Base-by-base conservation (phyloP, 2,329 filamentous ascomycete genomes). In the Botrytis medusae region DNA sequence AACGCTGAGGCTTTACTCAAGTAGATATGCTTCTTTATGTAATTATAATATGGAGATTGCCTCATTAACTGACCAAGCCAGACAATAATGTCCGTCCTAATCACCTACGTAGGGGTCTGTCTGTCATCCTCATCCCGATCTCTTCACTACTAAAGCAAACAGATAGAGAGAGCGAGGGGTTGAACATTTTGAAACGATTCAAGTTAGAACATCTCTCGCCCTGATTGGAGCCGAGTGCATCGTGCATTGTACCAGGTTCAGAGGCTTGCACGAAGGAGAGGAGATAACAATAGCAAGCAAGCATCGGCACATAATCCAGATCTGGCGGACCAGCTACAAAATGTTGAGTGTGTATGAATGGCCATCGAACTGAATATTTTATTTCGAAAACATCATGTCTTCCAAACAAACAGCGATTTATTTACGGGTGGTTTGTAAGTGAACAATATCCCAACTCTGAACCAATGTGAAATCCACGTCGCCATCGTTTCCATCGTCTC, bases 131-230 rank as follows among this genome's bases (percentile, higher is more conserved):
- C 20, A 37, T n/a, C 44, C 29, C 20, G 16, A 67, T 25, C 32
- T 46, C 32, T 14, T 51, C 12, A 6, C 9, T 37, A 7, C 37
- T 1, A 37, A 37, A 37, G 37, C 37, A 37, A 37, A 9, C 37
- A 37, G 37, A 8, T 37, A 37, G 42, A 63, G 42, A 44, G 14
- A 62, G 6, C 18, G 44, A 68, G 34, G 48, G 63, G 29, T 44
- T 48, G 64, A 40, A 54, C n/a, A 51, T 54, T 40, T 68, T 57
- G 48, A 68, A 54, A 68, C 64, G 34, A 29, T 54, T 68, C 64
- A 20, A 42, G 64, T 54, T n/a, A 54, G 64, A 54, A n/a, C 4
- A 40, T n/a, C 12, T 7, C 25, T 40, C 22, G n/a, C 22, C n/a
- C 22, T 62, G 34, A 46, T 68, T 68, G 44, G 32, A 51, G 64